Evolutionary conservation across 345 rosid species (phyloP), one percentile per base, ranked within the genome.

Genomic region (Clausena lansium): DNA sequence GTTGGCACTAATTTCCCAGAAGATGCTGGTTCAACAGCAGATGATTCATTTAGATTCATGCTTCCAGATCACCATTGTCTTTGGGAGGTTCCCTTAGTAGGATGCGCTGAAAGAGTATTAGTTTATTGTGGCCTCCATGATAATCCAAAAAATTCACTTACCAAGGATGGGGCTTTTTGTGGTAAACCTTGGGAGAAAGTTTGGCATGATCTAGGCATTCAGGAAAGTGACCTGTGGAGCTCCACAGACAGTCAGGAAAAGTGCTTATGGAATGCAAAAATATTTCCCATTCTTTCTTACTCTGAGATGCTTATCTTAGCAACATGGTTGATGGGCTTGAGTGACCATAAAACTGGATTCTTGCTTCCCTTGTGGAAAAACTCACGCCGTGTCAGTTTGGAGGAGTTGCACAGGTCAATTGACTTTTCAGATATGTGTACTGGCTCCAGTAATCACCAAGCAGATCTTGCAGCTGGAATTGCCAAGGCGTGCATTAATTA

Each of bases 11-110:
- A 94, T 83, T 81, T 92, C 80, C 94, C 92, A 35, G 71, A 75
- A 65, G 87, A 84, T 75, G 80, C 73, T 64, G 83, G 74, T 74
- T 82, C 65, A 47, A 66, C 73, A 77, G 62, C 74, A 81, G 83
- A 83, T 70, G 80, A 78, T 81, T 84, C 85, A 24, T 81, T 86
- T 81, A 83, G 86, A 75, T 91, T 96, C 85, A 87, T 88, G 93
- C 94, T 94, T 83, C 99, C 99, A 3, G 97, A 92, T 83, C 93
- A 95, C 71, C 97, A 91, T 83, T 94, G 99, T 87, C 89, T 96
- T 67, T 94, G 99, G 99, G 99, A 96, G 89, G 98, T 94, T 81
- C 99, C 99, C 20, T 78, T 96, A 60, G 85, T 87, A 52, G 95
- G 90, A 81, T 83, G 85, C 72, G 82, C 83, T 62, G 94, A 90